Conservation (phyloP, 2,329 filamentous ascomycete genomes). For the Apiospora malaysiana region DNA sequence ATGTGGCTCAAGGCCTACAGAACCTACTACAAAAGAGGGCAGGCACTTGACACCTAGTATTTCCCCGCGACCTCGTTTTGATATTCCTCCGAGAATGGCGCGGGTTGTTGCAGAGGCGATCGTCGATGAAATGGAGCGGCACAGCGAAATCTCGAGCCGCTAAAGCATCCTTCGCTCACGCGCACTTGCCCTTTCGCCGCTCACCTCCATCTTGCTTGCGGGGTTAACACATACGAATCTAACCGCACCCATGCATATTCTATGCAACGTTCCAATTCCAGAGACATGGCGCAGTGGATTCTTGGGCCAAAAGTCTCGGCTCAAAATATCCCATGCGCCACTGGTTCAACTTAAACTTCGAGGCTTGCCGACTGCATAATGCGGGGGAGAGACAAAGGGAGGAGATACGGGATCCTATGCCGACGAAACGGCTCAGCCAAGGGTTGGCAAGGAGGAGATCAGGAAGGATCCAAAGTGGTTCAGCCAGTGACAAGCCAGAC, state of each 20-base stretch:
- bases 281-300: not conserved
- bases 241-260: not conserved
- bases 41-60: too few species aligned
- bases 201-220: not conserved
- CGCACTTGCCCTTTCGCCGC: not conserved
- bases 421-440: not conserved
- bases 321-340: not conserved
- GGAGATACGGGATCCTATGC: not conserved
- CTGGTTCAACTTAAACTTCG: not conserved
- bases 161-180: not conserved
- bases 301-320: not conserved
- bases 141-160: not conserved
- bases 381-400: slow-evolving; percentile 8
- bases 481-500: not conserved
- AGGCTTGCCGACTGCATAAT: not conserved
- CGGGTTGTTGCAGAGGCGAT: not conserved
- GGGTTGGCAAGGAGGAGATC: not conserved
- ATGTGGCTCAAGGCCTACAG: too few species aligned
- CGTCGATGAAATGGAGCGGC: not conserved
- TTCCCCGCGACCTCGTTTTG: not conserved
- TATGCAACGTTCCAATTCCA: slow-evolving; percentile 15
- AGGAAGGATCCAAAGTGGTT: not conserved
- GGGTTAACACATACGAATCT: not conserved
- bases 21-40: too few species aligned
- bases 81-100: not conserved